Conservation (phyloP, 495 filamentous ascomycete genomes). For the Penicillium robsamsonii region DNA sequence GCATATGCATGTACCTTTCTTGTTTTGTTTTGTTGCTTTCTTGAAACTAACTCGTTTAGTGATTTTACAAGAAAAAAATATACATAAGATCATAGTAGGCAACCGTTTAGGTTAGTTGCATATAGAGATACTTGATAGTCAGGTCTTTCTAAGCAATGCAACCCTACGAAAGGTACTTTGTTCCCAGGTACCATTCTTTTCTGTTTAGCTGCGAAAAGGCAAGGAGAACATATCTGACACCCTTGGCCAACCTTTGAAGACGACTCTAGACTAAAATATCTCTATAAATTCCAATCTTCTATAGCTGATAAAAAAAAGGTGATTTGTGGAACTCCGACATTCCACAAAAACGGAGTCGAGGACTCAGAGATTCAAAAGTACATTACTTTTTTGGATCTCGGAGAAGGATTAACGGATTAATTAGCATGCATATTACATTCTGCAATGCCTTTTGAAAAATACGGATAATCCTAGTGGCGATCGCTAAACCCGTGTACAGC, state of each 20-base stretch:
- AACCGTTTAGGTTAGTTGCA: constrained; percentile 3
- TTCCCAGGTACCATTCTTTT: constrained; percentile 3
- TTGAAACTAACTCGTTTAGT: neutral
- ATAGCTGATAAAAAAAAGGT: neutral
- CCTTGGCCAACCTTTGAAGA: too few species aligned
- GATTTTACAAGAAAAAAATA: neutral
- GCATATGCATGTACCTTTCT: neutral
- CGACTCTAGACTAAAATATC: neutral
- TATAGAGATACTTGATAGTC: neutral
- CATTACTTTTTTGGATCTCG: neutral
- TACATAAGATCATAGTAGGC: constrained; percentile 1
- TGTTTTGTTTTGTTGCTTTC: neutral
- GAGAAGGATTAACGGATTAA: neutral
- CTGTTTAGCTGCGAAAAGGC: neutral
- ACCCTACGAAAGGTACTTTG: neutral
- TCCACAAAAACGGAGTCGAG: neutral
- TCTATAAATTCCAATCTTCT: neutral
- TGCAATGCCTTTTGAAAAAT: too few species aligned
- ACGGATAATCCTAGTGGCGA: constrained; percentile 42
- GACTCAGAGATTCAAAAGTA: constrained; percentile 1
- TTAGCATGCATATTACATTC: neutral
- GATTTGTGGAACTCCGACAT: constrained; percentile 14
- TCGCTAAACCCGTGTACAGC: constrained; percentile 24
- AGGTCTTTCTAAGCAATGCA: constrained; percentile 2
- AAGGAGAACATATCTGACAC: constrained; percentile 25